Evolutionary conservation across 352 stramenopile genomes (phyloP).

Genomic region (Phytophthora tubulina): DNA sequence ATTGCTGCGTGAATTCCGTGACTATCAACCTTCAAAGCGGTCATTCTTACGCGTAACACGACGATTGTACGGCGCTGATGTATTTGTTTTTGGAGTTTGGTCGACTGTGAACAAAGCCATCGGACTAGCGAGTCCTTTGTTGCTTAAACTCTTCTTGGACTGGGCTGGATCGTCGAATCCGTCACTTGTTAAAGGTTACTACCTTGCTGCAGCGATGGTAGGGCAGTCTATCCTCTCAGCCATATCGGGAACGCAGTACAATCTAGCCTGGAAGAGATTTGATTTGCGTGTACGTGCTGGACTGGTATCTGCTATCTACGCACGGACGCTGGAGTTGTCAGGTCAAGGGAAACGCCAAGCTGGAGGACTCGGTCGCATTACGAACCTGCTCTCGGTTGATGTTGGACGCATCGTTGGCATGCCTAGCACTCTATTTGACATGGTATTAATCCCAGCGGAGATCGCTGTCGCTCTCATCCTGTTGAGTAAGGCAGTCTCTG

Average conservation of each 20-base stretch:
- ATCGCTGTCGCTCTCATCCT: conserved; percentile 80
- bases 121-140: conserved; percentile 68
- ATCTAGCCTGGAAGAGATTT: conserved; percentile 81
- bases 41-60: conserved; percentile 64
- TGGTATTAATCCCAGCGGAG: conserved; percentile 80
- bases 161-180: conserved; percentile 63
- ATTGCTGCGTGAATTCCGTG: conserved; percentile 49
- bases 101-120: conserved; percentile 80
- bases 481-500: conserved; percentile 81
- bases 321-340: conserved; percentile 58
- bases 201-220: conserved; percentile 64
- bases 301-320: conserved; percentile 77
- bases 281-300: conserved; percentile 77
- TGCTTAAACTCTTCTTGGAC: conserved; percentile 85
- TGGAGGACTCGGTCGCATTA: conserved; percentile 70
- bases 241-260: conserved; percentile 82
- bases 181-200: conserved; percentile 58
- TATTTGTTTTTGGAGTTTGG: conserved; percentile 70
- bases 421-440: conserved; percentile 78
- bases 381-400: conserved; percentile 85
- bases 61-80: conserved; percentile 67
- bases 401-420: conserved; percentile 78
- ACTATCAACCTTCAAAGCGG: conserved; percentile 39
- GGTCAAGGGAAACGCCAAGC: conserved; percentile 38
- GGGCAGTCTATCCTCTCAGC: conserved; percentile 63